phyloP scores from a whole-genome alignment of 805 yeast genomes.

The Nakazawaea peltata region DNA sequence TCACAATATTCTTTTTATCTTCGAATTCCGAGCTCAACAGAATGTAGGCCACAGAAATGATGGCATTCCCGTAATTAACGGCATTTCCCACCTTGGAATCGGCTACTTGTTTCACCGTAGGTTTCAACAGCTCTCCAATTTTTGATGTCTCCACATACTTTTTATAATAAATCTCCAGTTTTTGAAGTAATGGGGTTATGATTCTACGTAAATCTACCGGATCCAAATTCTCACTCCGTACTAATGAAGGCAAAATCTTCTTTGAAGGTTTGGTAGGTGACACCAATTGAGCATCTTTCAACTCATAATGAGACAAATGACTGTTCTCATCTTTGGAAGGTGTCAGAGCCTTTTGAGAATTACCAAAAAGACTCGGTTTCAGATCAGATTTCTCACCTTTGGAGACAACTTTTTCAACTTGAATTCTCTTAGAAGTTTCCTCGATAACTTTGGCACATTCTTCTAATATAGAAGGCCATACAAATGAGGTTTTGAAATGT shows the following conservation, averaged over 20 bases:
- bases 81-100: conserved; percentile 55
- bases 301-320: background rate
- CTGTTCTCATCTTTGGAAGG: background rate
- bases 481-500: conserved; percentile 32
- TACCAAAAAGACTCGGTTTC: conserved; percentile 18
- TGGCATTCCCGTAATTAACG: conserved; percentile 50
- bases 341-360: conserved; percentile 10
- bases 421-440: conserved; percentile 34
- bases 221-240: conserved; percentile 5
- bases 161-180: conserved; percentile 5
- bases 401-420: background rate
- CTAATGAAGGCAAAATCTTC: background rate
- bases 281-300: conserved; percentile 4
- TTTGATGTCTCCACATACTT: conserved; percentile 24
- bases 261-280: background rate
- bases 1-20: conserved; percentile 48
- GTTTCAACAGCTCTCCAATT: conserved; percentile 29
- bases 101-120: conserved; percentile 42
- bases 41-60: conserved; percentile 51
- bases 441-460: conserved; percentile 52
- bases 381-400: background rate
- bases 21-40: conserved; percentile 55
- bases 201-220: conserved; percentile 6
- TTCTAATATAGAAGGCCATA: conserved; percentile 53
- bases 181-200: conserved; percentile 2